These are phyloP conservation scores for Microdochium paspali DNA, from an alignment of 2,329 filamentous ascomycete species.

Conservation along the genomic window DNA sequence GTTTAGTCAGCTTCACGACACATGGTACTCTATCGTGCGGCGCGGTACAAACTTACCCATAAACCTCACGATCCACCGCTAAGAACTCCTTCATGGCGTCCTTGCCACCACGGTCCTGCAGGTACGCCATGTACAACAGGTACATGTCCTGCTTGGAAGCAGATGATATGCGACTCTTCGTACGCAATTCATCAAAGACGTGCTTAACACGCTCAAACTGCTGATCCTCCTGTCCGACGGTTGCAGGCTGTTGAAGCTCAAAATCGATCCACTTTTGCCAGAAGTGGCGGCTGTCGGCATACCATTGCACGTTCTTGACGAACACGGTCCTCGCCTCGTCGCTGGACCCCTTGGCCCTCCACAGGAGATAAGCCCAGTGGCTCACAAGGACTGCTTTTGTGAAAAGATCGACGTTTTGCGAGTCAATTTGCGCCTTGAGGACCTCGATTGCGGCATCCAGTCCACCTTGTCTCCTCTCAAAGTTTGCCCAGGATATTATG, in stretches of 20 bases:
- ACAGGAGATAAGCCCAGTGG: slow-evolving; percentile 79
- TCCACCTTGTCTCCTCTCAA: slow-evolving; percentile 74
- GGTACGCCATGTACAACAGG: slow-evolving; percentile 70
- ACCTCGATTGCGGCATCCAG: slow-evolving; percentile 77
- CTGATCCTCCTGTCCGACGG: slow-evolving; percentile 49
- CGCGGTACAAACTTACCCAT: slow-evolving; percentile 51
- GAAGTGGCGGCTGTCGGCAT: slow-evolving; percentile 76
- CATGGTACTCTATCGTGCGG: too few relatives aligned
- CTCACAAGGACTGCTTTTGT: slow-evolving; percentile 81
- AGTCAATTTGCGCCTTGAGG: slow-evolving; percentile 73
- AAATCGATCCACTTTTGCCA: slow-evolving; percentile 87
- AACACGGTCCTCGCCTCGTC: slow-evolving; percentile 81
- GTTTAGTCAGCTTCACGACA: too few relatives aligned
- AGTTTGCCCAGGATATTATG: slow-evolving; percentile 78
- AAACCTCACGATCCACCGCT: slow-evolving; percentile 73
- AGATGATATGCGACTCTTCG: slow-evolving; percentile 60
- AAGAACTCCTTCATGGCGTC: slow-evolving; percentile 82
- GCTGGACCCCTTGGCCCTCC: slow-evolving; percentile 74
- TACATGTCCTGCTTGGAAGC: slow-evolving; percentile 65
- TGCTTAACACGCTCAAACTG: slow-evolving; percentile 70
- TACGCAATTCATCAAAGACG: slow-evolving; percentile 66
- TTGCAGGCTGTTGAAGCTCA: slow-evolving; percentile 75
- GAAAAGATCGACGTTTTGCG: slow-evolving; percentile 60
- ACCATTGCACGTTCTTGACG: slow-evolving; percentile 72
- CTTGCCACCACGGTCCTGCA: slow-evolving; percentile 74